These are phyloP conservation scores for Termitomyces sp. DNA, from an alignment of 768 basidiomycete genomes.

Conservation along the genomic window DNA sequence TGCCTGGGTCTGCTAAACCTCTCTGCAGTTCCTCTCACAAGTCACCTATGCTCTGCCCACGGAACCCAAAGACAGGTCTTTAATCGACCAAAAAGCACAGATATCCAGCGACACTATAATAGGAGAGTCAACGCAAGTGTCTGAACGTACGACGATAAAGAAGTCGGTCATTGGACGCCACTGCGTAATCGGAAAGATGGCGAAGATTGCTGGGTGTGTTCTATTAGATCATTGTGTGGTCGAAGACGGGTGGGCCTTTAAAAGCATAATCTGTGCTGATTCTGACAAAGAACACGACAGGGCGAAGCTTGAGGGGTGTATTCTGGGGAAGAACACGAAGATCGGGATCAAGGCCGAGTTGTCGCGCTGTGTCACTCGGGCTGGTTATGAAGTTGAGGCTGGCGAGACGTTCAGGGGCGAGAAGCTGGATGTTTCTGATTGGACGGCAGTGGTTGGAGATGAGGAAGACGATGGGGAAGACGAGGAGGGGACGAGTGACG, in stretches of 20 bases:
- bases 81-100: slow-evolving; percentile 78
- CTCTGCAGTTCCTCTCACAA: slow-evolving; percentile 44
- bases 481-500: neutral
- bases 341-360: slow-evolving; percentile 69
- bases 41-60: slow-evolving; percentile 50
- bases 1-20: neutral
- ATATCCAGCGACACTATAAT: slow-evolving; percentile 81
- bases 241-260: slow-evolving; percentile 67
- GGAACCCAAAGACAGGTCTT: slow-evolving; percentile 55
- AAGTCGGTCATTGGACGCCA: slow-evolving; percentile 76
- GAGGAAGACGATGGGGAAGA: slow-evolving; percentile 1
- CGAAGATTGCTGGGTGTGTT: slow-evolving; percentile 78
- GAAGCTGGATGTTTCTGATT: slow-evolving; percentile 18
- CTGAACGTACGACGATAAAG: slow-evolving; percentile 78
- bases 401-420: slow-evolving; percentile 25
- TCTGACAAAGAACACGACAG: slow-evolving; percentile 28
- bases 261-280: neutral
- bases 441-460: slow-evolving; percentile 13
- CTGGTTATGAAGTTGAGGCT: slow-evolving; percentile 66
- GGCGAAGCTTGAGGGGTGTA: slow-evolving; percentile 71
- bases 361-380: slow-evolving; percentile 65
- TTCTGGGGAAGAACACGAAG: slow-evolving; percentile 70
- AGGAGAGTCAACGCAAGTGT: slow-evolving; percentile 77
- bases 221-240: slow-evolving; percentile 87
- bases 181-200: slow-evolving; percentile 80